A percentile compares a stretch with the other conserved stretches of the same genome.
phyloP scores from a whole-genome alignment of 305 asterid species.

The Plantago lanceolata region DNA sequence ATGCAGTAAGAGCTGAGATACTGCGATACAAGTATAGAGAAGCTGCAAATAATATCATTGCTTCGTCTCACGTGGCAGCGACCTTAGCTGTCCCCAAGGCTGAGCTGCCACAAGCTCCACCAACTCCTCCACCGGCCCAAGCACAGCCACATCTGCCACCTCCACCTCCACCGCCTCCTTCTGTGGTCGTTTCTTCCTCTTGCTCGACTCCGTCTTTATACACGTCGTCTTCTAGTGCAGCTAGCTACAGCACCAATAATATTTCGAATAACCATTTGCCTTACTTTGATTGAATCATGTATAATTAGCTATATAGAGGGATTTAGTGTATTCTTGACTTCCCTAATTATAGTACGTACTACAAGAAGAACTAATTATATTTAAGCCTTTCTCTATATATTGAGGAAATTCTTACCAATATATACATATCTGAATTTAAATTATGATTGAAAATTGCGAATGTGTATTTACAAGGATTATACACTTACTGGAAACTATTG shows the following conservation, averaged over 20 bases:
- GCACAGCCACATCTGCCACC: slow-evolving; percentile 37
- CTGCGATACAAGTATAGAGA: slow-evolving; percentile 54
- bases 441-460: background rate
- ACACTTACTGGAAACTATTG: too few species aligned
- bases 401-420: background rate
- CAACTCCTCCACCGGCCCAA: slow-evolving; percentile 44
- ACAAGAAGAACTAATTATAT: slow-evolving; percentile 1
- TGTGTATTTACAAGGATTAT: background rate
- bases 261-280: slow-evolving; percentile 51
- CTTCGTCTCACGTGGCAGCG: slow-evolving; percentile 33
- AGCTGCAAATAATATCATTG: slow-evolving; percentile 54
- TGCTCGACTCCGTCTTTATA: slow-evolving; percentile 46
- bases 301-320: background rate
- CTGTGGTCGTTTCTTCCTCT: slow-evolving; percentile 32
- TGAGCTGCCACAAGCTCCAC: slow-evolving; percentile 51
- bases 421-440: background rate
- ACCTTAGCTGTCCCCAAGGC: slow-evolving; percentile 45
- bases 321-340: background rate
- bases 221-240: slow-evolving; percentile 42
- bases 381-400: background rate
- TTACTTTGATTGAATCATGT: slow-evolving; percentile 37
- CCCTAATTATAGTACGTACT: background rate
- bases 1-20: slow-evolving; percentile 57
- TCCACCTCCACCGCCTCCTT: slow-evolving; percentile 36
- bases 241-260: slow-evolving; percentile 33